Evolutionary conservation across 176 grass and related monocot species (phyloP).

Genomic region (Paspalum notatum): DNA sequence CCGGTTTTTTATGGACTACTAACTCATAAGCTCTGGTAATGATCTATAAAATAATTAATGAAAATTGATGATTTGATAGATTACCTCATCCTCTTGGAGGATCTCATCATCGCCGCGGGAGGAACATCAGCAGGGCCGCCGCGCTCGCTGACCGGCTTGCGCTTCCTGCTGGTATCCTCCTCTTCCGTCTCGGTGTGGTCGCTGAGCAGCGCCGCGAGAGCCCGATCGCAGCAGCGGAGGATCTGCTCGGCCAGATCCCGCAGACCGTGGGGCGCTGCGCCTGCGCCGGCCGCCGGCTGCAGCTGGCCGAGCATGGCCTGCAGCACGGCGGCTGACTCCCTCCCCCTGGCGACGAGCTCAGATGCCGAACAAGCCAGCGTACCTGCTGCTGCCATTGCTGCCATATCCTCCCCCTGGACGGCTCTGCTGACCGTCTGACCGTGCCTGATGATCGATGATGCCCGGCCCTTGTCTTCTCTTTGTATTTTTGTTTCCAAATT

Average conservation of each 20-base stretch:
- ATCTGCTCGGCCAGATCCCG: slow-evolving; percentile 4
- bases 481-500: background rate
- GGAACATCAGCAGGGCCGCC: no score
- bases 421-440: no score
- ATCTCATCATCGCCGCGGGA: background rate
- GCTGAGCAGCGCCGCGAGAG: background rate
- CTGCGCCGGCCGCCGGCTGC: background rate
- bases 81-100: slow-evolving; percentile 29
- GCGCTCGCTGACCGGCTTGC: background rate
- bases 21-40: background rate
- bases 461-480: background rate
- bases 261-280: background rate
- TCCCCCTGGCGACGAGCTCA: slow-evolving; percentile 21
- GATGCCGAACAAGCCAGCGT: background rate
- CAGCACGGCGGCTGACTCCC: background rate
- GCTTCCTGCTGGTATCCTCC: background rate
- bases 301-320: background rate
- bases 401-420: background rate
- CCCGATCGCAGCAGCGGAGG: slow-evolving; percentile 6
- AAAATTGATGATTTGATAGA: background rate
- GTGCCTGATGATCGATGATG: background rate
- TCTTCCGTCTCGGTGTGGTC: background rate
- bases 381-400: background rate
- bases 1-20: no score
- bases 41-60: background rate